Evolutionary conservation across 176 grass and related monocot genomes (phyloP), one percentile per base, ranked within the genome.

Genomic region (Pontederia paniculata): DNA sequence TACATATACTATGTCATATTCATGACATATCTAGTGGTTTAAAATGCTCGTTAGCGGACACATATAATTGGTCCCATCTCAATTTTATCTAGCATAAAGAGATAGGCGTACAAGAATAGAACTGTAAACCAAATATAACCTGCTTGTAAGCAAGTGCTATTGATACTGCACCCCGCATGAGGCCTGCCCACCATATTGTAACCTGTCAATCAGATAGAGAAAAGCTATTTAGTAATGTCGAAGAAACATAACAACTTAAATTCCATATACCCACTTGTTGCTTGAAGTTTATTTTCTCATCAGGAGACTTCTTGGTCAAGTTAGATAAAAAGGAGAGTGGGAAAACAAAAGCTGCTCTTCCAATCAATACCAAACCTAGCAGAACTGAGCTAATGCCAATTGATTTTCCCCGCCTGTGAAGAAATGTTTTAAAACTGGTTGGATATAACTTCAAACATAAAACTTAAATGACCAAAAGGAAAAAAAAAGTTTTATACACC

Each of bases 81-180:
- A 17, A 50, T 16, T 50, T 17, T 17, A 50, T 15, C 48, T 13
- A 15, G 4, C 15, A 50, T 17, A 50, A 13, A 50, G 28, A 50
- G 48, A 50, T 17, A 50, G 6, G 0, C 13, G 31, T 17, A 58
- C 31, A 9, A 17, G 16, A 25, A 12, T 42, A 15, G 17, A 58
- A 58, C n/a, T n/a, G 25, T 23, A 19, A 20, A 61, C 19, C 9
- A 5, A 1, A 44, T 12, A 12, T 63, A 72, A 98, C 94, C 94
- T 98, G 83, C 48, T 98, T 98, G 75, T 98, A 98, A 70, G 94
- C 94, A 55, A 98, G 94, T 31, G 94, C 94, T 55, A 98, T 98
- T 0, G 94, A 98, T 13, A 98, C 94, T 18, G 94, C 94, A 45
- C 94, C 94, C 88, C 94, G 76, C 94, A 98, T 98, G 25, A 98